Conservation (phyloP, 1,139 yeast species). For the Candida labiduridarum region DNA sequence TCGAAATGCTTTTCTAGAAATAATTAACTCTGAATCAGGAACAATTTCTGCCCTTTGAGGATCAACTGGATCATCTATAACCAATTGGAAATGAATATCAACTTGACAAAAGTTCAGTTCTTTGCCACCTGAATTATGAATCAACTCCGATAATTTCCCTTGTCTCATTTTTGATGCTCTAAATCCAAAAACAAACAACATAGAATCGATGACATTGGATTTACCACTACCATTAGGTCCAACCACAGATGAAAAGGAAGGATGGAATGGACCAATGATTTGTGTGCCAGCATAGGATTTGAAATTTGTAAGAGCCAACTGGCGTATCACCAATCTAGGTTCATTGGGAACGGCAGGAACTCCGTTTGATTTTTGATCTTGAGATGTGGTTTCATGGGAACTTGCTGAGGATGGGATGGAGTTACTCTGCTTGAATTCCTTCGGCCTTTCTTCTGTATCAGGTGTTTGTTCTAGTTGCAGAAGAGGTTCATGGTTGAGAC, state of each 20-base stretch:
- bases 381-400: slow-evolving; percentile 10
- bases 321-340: slow-evolving; percentile 74
- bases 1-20: slow-evolving; percentile 77
- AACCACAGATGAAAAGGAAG: slow-evolving; percentile 96
- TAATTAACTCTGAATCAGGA: slow-evolving; percentile 61
- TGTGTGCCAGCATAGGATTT: slow-evolving; percentile 97
- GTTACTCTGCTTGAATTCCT: background rate
- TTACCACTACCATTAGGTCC: slow-evolving; percentile 99
- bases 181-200: slow-evolving; percentile 95
- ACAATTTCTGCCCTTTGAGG: slow-evolving; percentile 44
- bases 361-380: slow-evolving; percentile 9
- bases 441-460: background rate
- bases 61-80: slow-evolving; percentile 55
- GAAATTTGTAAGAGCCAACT: slow-evolving; percentile 78
- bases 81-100: slow-evolving; percentile 87
- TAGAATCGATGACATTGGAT: slow-evolving; percentile 94
- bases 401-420: background rate
- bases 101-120: slow-evolving; percentile 79
- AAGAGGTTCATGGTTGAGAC: background rate
- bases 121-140: slow-evolving; percentile 75
- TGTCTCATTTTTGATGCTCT: slow-evolving; percentile 97
- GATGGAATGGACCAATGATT: slow-evolving; percentile 90
- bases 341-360: slow-evolving; percentile 26
- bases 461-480: background rate
- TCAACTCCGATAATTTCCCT: slow-evolving; percentile 84